These are phyloP conservation scores for Cyclanthera cordifolia DNA, from an alignment of 306 rosid species.

Conservation along the genomic window DNA sequence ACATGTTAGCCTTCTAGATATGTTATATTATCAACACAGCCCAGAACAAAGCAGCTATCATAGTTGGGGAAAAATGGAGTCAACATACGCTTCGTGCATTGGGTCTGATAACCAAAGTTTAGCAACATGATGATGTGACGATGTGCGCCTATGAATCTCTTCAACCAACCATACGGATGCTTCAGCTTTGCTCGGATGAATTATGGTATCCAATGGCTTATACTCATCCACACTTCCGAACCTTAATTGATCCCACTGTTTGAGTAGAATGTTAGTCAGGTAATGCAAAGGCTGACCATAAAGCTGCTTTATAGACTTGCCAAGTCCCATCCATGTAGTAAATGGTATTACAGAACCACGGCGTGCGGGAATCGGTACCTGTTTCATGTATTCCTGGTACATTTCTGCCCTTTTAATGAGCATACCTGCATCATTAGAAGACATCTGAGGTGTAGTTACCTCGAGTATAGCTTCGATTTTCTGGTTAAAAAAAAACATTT, in stretches of 20 bases:
- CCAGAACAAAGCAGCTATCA: slow-evolving; percentile 11
- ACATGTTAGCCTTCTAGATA: slow-evolving; percentile 6
- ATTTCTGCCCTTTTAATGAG: slow-evolving; percentile 60
- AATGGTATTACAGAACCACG: slow-evolving; percentile 78
- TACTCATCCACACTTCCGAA: slow-evolving; percentile 46
- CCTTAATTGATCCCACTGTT: slow-evolving; percentile 80
- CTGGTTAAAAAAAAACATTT: no score
- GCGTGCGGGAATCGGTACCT: slow-evolving; percentile 49
- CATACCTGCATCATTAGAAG: slow-evolving; percentile 27
- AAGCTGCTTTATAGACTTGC: slow-evolving; percentile 64
- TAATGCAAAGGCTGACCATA: slow-evolving; percentile 88
- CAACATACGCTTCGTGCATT: slow-evolving; percentile 48
- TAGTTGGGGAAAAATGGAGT: slow-evolving; percentile 57
- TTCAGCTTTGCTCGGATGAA: slow-evolving; percentile 89
- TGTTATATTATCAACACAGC: slow-evolving; percentile 16
- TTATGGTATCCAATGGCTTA: slow-evolving; percentile 49
- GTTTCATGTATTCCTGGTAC: slow-evolving; percentile 94
- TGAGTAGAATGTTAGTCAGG: slow-evolving; percentile 72
- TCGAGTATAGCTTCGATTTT: no score
- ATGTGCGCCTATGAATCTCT: slow-evolving; percentile 77
- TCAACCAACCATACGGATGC: slow-evolving; percentile 72
- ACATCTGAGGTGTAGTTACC: no score
- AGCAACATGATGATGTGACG: slow-evolving; percentile 57
- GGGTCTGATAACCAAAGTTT: slow-evolving; percentile 62
- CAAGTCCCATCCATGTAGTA: slow-evolving; percentile 75